Percentiles rank a stretch among this genome's conserved stretches.
Conservation (phyloP, 208 protist species). For the Trypanosomatidae sp. region DNA sequence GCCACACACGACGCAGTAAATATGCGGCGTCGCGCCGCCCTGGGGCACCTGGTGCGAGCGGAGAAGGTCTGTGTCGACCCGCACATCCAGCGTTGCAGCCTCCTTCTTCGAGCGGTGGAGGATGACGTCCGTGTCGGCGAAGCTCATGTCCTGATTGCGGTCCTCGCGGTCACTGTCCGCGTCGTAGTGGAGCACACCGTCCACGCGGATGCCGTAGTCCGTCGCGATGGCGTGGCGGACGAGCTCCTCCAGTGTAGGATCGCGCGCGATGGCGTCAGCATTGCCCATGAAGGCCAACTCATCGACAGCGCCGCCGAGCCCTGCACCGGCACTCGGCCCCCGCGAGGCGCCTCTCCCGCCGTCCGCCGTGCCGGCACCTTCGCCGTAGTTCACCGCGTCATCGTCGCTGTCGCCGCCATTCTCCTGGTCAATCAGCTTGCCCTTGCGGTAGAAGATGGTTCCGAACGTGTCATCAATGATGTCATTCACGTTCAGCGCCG, state of each 20-base stretch:
- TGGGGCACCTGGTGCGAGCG: slow-evolving; percentile 47
- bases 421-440: slow-evolving; percentile 80
- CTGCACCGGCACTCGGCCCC: not conserved
- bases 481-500: slow-evolving; percentile 73
- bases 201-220: slow-evolving; percentile 67
- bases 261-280: slow-evolving; percentile 40
- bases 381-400: slow-evolving; percentile 25
- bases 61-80: slow-evolving; percentile 68
- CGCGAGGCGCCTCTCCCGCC: slow-evolving; percentile 5
- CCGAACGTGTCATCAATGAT: slow-evolving; percentile 83
- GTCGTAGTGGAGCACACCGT: slow-evolving; percentile 74
- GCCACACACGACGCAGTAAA: slow-evolving; percentile 84
- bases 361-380: slow-evolving; percentile 19
- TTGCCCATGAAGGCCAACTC: slow-evolving; percentile 20
- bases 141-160: slow-evolving; percentile 68
- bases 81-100: slow-evolving; percentile 38
- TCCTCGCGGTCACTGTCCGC: slow-evolving; percentile 77
- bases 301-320: slow-evolving; percentile 5
- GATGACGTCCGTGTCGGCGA: slow-evolving; percentile 75
- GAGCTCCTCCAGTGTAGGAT: slow-evolving; percentile 75
- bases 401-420: slow-evolving; percentile 58
- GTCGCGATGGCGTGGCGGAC: slow-evolving; percentile 68
- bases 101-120: slow-evolving; percentile 49
- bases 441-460: slow-evolving; percentile 80
- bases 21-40: slow-evolving; percentile 39